These are phyloP conservation scores for Spirogloea muscicola DNA, from an alignment of 139 green algal genomes.

Conservation along the genomic window DNA sequence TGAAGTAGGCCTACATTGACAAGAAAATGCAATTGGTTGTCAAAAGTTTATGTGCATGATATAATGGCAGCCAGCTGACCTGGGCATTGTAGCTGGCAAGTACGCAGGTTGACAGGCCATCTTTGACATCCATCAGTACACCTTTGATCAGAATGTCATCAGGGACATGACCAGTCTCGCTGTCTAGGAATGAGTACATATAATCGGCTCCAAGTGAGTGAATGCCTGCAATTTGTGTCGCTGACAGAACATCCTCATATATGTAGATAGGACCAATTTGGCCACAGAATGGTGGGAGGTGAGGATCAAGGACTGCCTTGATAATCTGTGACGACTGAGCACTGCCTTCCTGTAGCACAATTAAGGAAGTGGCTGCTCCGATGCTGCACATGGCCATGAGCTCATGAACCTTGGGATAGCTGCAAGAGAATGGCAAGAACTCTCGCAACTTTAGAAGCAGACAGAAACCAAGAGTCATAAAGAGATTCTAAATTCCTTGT, in stretches of 20 bases:
- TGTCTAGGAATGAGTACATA: constrained; percentile 39
- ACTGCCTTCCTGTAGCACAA: too few relatives aligned
- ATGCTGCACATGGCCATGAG: constrained; percentile 21
- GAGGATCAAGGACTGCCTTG: too few relatives aligned
- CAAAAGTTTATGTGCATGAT: too few relatives aligned
- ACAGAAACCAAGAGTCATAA: too few relatives aligned
- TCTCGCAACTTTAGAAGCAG: too few relatives aligned
- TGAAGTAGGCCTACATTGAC: too few relatives aligned
- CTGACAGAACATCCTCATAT: constrained; percentile 29
- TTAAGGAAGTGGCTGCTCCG: too few relatives aligned
- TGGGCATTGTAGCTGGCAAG: constrained; percentile 29
- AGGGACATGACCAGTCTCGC: not conserved
- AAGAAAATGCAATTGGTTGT: too few relatives aligned
- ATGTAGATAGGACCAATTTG: constrained; percentile 40
- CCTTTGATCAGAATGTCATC: not conserved
- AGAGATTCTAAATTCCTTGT: too few relatives aligned
- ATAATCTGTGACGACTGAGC: too few relatives aligned
- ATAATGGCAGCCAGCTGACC: too few relatives aligned
- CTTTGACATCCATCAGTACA: constrained; percentile 25
- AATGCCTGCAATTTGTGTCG: constrained; percentile 16
- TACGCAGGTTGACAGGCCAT: constrained; percentile 17
- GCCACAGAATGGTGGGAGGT: constrained; percentile 31
- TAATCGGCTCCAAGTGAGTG: constrained; percentile 26
- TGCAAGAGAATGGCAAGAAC: constrained; percentile 16
- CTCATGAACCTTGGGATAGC: constrained; percentile 36